phyloP scores from a whole-genome alignment of 2,329 filamentous ascomycete species.

The Fusarium pseudonygamai region DNA sequence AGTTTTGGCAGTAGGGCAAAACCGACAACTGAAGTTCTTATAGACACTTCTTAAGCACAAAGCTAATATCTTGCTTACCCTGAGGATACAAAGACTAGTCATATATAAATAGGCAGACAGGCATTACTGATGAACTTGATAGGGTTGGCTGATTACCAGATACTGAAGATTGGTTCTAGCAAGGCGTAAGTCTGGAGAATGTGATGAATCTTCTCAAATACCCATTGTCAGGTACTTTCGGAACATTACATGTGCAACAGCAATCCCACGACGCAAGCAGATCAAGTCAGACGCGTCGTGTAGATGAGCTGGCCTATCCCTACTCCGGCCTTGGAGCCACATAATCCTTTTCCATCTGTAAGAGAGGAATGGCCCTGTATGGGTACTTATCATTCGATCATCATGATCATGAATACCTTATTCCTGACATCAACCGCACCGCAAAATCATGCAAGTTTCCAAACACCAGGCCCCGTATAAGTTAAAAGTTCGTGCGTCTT shows the following conservation, averaged over 20 bases:
- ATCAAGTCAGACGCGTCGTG: conserved; percentile 2
- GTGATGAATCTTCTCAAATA: neutral
- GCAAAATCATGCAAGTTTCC: conserved; percentile 30
- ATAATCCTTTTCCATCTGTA: neutral
- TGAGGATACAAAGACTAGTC: neutral
- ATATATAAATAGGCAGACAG: neutral
- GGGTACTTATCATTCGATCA: conserved; percentile 25
- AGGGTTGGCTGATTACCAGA: neutral
- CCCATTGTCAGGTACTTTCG: conserved; percentile 7
- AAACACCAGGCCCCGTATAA: conserved; percentile 38
- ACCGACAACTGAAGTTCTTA: neutral
- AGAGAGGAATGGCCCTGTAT: conserved; percentile 4
- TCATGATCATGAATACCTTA: conserved; percentile 32
- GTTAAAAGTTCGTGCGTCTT: conserved; percentile 15
- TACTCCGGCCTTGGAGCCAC: neutral
- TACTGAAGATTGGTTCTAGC: neutral
- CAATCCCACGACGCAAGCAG: neutral
- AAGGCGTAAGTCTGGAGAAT: neutral
- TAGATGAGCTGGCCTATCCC: conserved; percentile 1
- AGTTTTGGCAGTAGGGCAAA: neutral
- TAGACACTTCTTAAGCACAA: neutral
- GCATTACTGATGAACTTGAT: neutral
- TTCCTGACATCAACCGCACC: conserved; percentile 21
- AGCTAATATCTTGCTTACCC: neutral
- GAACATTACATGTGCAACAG: conserved; percentile 14